Evolutionary conservation across 1,284 basidiomycete genomes (phyloP).

Genomic region (Malassezia japonica): DNA sequence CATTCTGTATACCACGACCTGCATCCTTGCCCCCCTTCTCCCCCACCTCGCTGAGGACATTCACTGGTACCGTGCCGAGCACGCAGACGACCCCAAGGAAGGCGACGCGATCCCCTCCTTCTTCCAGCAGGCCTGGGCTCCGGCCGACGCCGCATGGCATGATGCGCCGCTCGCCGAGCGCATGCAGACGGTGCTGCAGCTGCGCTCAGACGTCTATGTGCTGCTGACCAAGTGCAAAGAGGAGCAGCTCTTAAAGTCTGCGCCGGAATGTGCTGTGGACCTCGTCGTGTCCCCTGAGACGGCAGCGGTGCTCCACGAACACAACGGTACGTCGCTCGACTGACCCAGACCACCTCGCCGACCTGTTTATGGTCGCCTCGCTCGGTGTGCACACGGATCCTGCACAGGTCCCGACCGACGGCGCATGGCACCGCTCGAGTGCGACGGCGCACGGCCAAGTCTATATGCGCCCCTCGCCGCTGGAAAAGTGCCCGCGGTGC

Average conservation of each 20-base stretch:
- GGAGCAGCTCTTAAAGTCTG: not conserved
- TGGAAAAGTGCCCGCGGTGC: conserved; percentile 37
- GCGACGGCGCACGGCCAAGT: conserved; percentile 11
- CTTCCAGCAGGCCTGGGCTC: conserved; percentile 33
- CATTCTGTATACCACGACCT: conserved; percentile 62
- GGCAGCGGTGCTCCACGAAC: not conserved
- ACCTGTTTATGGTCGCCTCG: conserved; percentile 31
- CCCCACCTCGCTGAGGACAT: conserved; percentile 91
- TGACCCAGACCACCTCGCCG: conserved; percentile 17
- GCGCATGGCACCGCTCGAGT: not conserved
- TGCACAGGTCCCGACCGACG: not conserved
- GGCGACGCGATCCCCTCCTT: conserved; percentile 22
- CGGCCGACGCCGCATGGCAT: conserved; percentile 12
- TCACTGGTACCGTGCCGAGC: conserved; percentile 52
- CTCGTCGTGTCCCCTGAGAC: not conserved
- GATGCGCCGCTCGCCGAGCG: not conserved
- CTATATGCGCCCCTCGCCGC: conserved; percentile 18
- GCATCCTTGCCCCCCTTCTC: conserved; percentile 71
- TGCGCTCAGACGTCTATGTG: conserved; percentile 9
- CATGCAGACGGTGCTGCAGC: not conserved
- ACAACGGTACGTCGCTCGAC: not conserved
- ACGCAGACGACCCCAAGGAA: conserved; percentile 22
- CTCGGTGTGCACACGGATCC: conserved; percentile 16
- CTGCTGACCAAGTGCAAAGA: conserved; percentile 6
- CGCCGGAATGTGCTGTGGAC: conserved; percentile 9